Conservation (phyloP, 768 basidiomycete species). For the Xerocomellus amylosporus region DNA sequence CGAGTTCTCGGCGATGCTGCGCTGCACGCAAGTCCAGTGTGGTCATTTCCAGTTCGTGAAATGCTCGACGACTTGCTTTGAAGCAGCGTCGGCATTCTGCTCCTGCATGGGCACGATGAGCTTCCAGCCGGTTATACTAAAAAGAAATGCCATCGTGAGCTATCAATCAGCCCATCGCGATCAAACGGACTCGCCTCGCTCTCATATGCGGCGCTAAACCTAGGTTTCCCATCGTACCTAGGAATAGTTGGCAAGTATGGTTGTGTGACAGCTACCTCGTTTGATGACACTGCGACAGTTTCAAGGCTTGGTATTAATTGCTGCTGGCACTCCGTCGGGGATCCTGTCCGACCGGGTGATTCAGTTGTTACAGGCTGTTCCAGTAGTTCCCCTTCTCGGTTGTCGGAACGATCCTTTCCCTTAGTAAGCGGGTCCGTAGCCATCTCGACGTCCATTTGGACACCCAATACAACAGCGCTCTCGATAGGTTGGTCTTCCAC, state of each 20-base stretch:
- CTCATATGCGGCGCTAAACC: slow-evolving; percentile 27
- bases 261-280: slow-evolving; percentile 21
- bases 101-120: slow-evolving; percentile 39
- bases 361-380: slow-evolving; percentile 16
- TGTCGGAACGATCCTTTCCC: slow-evolving; percentile 15
- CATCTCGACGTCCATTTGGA: slow-evolving; percentile 7
- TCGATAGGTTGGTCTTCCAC: slow-evolving; percentile 4
- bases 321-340: slow-evolving; percentile 8
- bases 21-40: slow-evolving; percentile 58
- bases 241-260: slow-evolving; percentile 36
- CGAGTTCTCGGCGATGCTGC: slow-evolving; percentile 55
- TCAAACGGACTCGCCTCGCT: slow-evolving; percentile 22
- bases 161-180: neutral
- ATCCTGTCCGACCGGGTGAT: slow-evolving; percentile 25
- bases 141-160: slow-evolving; percentile 1
- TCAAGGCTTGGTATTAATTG: slow-evolving; percentile 6
- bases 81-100: slow-evolving; percentile 38
- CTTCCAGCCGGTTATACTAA: slow-evolving; percentile 35
- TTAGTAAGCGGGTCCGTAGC: slow-evolving; percentile 5
- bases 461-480: neutral
- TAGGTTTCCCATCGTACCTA: slow-evolving; percentile 25
- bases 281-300: slow-evolving; percentile 13
- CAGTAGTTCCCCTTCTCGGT: slow-evolving; percentile 12
- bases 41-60: slow-evolving; percentile 61
- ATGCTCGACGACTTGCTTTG: slow-evolving; percentile 46